These are phyloP conservation scores for Diversispora epigaea DNA, from an alignment of 192 early-diverging fungal species.

Conservation along the genomic window DNA sequence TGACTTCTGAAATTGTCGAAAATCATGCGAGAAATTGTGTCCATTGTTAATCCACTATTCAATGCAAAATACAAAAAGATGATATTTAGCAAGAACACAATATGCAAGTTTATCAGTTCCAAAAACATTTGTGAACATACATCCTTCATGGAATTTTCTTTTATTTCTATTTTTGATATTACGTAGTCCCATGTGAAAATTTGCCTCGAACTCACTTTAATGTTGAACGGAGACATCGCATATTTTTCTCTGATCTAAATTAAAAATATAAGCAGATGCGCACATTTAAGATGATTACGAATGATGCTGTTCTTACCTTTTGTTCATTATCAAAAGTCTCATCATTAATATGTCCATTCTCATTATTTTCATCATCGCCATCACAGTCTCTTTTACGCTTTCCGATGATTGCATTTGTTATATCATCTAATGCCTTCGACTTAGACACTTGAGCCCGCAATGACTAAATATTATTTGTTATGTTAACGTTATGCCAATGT, in stretches of 20 bases:
- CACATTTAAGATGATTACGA: slow-evolving; percentile 26
- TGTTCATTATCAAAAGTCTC: slow-evolving; percentile 12
- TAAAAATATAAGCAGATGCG: slow-evolving; percentile 23
- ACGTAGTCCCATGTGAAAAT: slow-evolving; percentile 19
- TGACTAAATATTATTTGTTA: slow-evolving; percentile 23
- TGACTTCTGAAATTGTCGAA: slow-evolving; percentile 29
- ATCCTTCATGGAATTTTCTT: slow-evolving; percentile 11
- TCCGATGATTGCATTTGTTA: slow-evolving; percentile 10
- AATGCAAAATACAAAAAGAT: slow-evolving; percentile 21
- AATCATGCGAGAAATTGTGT: slow-evolving; percentile 28
- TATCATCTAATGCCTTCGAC: slow-evolving; percentile 23
- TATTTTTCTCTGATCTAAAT: slow-evolving; percentile 26
- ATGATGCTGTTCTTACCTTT: slow-evolving; percentile 20
- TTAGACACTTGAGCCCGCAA: slow-evolving; percentile 15
- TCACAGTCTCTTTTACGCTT: slow-evolving; percentile 20
- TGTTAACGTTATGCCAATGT: slow-evolving; percentile 21
- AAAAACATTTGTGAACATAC: slow-evolving; percentile 25
- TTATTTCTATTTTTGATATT: slow-evolving; percentile 32
- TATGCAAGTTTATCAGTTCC: slow-evolving; percentile 24
- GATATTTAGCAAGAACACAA: slow-evolving; percentile 14
- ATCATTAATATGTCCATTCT: slow-evolving; percentile 9
- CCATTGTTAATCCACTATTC: slow-evolving; percentile 25
- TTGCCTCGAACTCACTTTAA: slow-evolving; percentile 22
- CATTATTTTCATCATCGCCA: slow-evolving; percentile 15
- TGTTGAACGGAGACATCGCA: slow-evolving; percentile 8